Base-by-base conservation (phyloP, 2,329 filamentous ascomycete species). In the Drechslerella dactyloides region DNA sequence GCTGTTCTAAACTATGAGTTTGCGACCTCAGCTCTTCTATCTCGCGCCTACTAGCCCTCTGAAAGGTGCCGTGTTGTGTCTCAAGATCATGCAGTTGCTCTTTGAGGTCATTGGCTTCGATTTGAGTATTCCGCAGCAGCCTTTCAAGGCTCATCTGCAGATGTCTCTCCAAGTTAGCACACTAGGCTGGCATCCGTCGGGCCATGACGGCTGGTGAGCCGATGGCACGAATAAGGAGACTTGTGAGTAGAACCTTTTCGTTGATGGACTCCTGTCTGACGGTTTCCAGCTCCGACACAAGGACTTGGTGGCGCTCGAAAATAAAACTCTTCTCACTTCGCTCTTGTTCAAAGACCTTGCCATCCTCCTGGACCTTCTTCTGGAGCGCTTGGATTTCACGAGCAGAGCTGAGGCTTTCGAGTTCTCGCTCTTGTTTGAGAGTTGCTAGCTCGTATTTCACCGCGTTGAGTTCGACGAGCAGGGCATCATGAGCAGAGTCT, bases 401-500 rank as follows among this genome's bases (percentile, higher is more conserved):
- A 74, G 91, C 89, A 76, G 94, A 90, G 73, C 91, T 88, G 15
- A 96, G 83, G 8, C 87, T 84, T 53, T 87, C 83, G 76, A 97
- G 85, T 66, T 96, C 91, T 76, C 90, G 89, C 77, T 97, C 93
- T 76, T 96, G 91, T 76, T 93, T 93, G 59, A 90, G 82, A 17
- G 90, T 93, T 77, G 92, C 90, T 75, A 96, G 84, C 68, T 93
- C 91, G 81, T 97, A 99, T 73, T 88, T 89, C 56, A 97, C 82
- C 0, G 91, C 90, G 73, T 93, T 94, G 46, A 97, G 83, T 80
- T 97, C 91, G 19, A 73, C 50, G 2, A 73, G 42, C 8, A 62
- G 17, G 3, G 68, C 55, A 53, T 73, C 68, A 11, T 73, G 59
- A 46, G 56, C 51, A n/a, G 17, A 56, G 10, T 73, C 68, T 40